Percentiles rank a stretch among this genome's conserved stretches.
phyloP scores from a whole-genome alignment of 2,329 filamentous ascomycete genomes.

The Lecanosticta acicola region DNA sequence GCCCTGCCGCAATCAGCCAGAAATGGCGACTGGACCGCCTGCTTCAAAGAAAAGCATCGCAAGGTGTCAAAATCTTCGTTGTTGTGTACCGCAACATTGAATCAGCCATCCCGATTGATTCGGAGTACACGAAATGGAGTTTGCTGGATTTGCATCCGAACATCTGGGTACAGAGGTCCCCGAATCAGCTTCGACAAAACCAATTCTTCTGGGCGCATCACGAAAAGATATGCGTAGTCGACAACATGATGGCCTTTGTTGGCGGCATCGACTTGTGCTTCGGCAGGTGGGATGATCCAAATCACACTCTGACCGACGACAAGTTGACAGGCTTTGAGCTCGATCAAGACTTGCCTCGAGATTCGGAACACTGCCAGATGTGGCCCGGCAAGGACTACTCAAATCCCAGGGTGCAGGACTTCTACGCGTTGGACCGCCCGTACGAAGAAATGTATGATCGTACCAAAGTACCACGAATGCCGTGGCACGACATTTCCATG shows the following conservation, averaged over 20 bases:
- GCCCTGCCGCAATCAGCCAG: conserved; percentile 91
- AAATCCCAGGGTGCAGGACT: conserved; percentile 91
- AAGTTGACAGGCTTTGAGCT: conserved; percentile 91
- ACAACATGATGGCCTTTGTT: conserved; percentile 92
- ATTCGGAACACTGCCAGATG: conserved; percentile 89
- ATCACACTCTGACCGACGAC: conserved; percentile 85
- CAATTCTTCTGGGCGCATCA: conserved; percentile 99
- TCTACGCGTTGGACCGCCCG: conserved; percentile 84
- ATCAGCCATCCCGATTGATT: conserved; percentile 94
- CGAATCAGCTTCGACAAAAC: conserved; percentile 97
- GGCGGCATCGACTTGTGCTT: conserved; percentile 96
- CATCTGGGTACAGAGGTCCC: conserved; percentile 90
- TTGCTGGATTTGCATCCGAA: conserved; percentile 93
- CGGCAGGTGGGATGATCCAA: conserved; percentile 92
- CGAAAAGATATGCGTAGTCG: conserved; percentile 94
- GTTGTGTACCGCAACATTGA: conserved; percentile 98
- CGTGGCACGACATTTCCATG: conserved; percentile 98
- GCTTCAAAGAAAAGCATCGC: conserved; percentile 84
- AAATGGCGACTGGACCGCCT: conserved; percentile 95
- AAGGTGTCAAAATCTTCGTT: conserved; percentile 95
- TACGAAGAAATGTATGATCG: conserved; percentile 99
- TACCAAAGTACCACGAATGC: conserved; percentile 83
- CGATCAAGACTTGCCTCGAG: conserved; percentile 64
- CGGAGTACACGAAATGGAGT: conserved; percentile 95
- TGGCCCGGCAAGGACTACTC: conserved; percentile 99